A percentile compares a stretch with the other conserved stretches of the same genome.
Conservation (phyloP, 225 moss, liverwort and hornwort genomes). For the Anthoceros angustus region DNA sequence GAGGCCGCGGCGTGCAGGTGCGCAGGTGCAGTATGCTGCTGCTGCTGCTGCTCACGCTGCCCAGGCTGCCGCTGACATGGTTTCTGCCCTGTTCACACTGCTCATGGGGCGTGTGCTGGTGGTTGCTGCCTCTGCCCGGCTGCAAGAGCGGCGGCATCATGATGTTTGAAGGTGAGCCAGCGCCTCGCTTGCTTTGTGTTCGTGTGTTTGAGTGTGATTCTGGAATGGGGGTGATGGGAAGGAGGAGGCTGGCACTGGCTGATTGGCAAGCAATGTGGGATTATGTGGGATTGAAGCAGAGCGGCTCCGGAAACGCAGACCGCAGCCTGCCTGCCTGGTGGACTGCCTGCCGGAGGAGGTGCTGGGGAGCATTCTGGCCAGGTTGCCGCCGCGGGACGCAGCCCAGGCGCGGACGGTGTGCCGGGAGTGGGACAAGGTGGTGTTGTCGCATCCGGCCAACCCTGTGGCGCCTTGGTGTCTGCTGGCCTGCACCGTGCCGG, state of each 20-base stretch:
- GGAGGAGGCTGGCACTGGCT: too few species aligned
- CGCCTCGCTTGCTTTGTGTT: neutral
- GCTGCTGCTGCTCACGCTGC: neutral
- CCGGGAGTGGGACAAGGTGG: neutral
- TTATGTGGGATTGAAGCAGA: neutral
- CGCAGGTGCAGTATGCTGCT: too few species aligned
- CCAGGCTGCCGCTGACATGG: neutral
- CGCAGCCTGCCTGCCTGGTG: neutral
- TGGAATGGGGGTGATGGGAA: neutral
- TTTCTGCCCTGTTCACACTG: neutral
- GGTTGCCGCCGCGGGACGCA: neutral
- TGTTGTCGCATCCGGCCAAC: neutral
- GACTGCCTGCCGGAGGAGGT: neutral
- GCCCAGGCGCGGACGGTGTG: neutral
- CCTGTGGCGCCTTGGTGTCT: neutral
- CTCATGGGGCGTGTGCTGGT: constrained; percentile 1
- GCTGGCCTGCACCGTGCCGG: neutral
- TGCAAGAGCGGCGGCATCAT: neutral
- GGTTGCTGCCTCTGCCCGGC: neutral
- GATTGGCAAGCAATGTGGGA: neutral
- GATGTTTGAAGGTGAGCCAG: neutral
- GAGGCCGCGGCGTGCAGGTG: too few species aligned
- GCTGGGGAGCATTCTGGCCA: neutral
- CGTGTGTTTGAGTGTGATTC: neutral
- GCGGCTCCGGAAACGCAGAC: neutral